Evolutionary conservation across 306 rosid genomes (phyloP).

Genomic region (Neltuma alba): DNA sequence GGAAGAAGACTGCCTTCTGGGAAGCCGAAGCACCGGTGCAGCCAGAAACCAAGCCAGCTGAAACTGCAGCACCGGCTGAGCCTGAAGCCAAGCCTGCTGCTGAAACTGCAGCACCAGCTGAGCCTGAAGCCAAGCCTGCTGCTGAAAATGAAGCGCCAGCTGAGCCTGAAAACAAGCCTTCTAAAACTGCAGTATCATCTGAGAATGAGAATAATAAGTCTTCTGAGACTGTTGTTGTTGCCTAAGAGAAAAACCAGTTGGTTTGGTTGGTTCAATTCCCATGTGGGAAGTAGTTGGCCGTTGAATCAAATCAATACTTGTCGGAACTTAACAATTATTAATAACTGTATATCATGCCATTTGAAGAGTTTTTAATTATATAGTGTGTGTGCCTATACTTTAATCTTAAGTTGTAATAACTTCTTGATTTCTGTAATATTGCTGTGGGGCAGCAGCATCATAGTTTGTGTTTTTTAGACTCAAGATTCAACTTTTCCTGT

Average conservation of each 20-base stretch:
- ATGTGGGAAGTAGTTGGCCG: conserved; percentile 29
- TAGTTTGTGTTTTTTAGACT: conserved; percentile 33
- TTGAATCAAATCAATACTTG: conserved; percentile 9
- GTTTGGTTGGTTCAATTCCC: conserved; percentile 9
- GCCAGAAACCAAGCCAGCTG: conserved; percentile 54
- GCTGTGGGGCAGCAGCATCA: not conserved
- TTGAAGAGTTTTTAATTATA: not conserved
- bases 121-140: conserved; percentile 55
- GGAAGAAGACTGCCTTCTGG: conserved; percentile 91
- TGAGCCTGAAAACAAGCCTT: conserved; percentile 43
- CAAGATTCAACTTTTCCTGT: not conserved
- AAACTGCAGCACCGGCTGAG: conserved; percentile 43
- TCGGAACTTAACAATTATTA: conserved; percentile 7
- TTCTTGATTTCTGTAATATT: conserved; percentile 1
- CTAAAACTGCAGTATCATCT: conserved; percentile 41
- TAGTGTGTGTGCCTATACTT: conserved; percentile 22
- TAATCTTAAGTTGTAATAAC: conserved; percentile 35
- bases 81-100: too few relatives aligned
- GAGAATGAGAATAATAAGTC: conserved; percentile 41
- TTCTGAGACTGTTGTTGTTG: conserved; percentile 56
- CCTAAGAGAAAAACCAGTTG: conserved; percentile 37
- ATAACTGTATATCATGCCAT: conserved; percentile 6
- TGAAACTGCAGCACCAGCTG: too few relatives aligned
- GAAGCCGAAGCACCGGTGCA: conserved; percentile 52
- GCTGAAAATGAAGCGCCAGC: conserved; percentile 33